A percentile compares a stretch with the other conserved stretches of the same genome.
These are phyloP conservation scores for Candida smagusa DNA, from an alignment of 1,139 yeast species.

Conservation along the genomic window DNA sequence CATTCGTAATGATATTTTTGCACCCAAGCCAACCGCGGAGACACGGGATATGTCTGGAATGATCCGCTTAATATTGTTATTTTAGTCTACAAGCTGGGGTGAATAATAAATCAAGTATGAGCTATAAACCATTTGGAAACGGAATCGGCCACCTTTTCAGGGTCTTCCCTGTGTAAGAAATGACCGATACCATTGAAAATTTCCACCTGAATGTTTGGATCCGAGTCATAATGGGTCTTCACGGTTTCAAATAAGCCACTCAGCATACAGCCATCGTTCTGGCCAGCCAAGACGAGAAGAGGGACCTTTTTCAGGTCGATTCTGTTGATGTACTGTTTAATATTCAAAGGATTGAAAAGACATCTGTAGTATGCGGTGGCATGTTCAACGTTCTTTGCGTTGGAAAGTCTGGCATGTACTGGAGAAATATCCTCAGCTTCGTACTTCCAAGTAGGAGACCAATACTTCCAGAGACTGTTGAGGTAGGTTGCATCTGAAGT, in stretches of 20 bases:
- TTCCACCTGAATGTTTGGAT: constrained; percentile 26
- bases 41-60: too few relatives aligned
- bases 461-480: constrained; percentile 33
- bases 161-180: constrained; percentile 42
- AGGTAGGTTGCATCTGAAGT: constrained; percentile 25
- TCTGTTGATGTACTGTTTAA: constrained; percentile 21
- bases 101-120: too few relatives aligned
- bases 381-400: constrained; percentile 30
- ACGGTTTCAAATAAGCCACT: constrained; percentile 26
- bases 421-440: constrained; percentile 24
- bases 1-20: too few relatives aligned
- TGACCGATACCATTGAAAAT: constrained; percentile 35
- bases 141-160: constrained; percentile 25
- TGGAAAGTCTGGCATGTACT: constrained; percentile 26
- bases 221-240: constrained; percentile 17
- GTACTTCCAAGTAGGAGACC: constrained; percentile 43
- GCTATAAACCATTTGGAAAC: constrained; percentile 18
- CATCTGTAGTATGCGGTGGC: constrained; percentile 45
- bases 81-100: too few relatives aligned
- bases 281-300: constrained; percentile 36
- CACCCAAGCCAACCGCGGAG: too few relatives aligned
- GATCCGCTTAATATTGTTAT: too few relatives aligned
- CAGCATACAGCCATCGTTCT: constrained; percentile 40
- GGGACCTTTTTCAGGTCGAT: constrained; percentile 42
- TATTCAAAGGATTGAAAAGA: constrained; percentile 23